Evolutionary conservation across 345 rosid genomes (phyloP), one percentile per base, ranked within the genome.

Genomic region (Clarkia xantiana): DNA sequence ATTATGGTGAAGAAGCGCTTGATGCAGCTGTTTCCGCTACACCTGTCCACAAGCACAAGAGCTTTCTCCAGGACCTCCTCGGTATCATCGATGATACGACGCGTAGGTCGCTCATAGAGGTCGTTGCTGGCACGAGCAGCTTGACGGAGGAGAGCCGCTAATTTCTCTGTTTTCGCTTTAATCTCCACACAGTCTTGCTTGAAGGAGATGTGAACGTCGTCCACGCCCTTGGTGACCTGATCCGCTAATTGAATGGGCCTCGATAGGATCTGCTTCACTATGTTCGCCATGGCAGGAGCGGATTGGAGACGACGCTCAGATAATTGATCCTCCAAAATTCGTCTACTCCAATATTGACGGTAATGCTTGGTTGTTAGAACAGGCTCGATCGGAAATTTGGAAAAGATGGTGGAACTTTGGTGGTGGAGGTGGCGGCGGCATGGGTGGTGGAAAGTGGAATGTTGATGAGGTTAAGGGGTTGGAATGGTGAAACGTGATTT

Each of bases 251-350:
- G 40, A 25, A 49, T 49, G 18, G 53, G 53, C 20, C 53, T 40
- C 5, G 53, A 18, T 49, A 49, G 17, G 40, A 49, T 49, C 53
- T 49, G 53, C 41, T 49, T 49, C 41, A 49, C 53, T 17, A 49
- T 14, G 53, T 49, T 40, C 53, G 53, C 53, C 53, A 49, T 49
- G 53, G 19, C 19, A 12, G 0, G 10, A 34, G 53, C 53, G 53
- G 53, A 49, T n/a, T n/a, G n/a, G n/a, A n/a, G n/a, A n/a, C n/a
- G n/a, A n/a, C n/a, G n/a, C n/a, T n/a, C n/a, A n/a, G n/a, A n/a
- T n/a, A n/a, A n/a, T n/a, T n/a, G n/a, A n/a, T n/a, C n/a, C n/a
- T n/a, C n/a, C n/a, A n/a, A n/a, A n/a, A n/a, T n/a, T n/a, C n/a
- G n/a, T n/a, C n/a, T n/a, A n/a, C n/a, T n/a, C n/a, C n/a, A n/a